Evolutionary conservation across 1,139 yeast genomes (phyloP), one percentile per base, ranked within the genome.

Genomic region (Yamadazyma mexicana): DNA sequence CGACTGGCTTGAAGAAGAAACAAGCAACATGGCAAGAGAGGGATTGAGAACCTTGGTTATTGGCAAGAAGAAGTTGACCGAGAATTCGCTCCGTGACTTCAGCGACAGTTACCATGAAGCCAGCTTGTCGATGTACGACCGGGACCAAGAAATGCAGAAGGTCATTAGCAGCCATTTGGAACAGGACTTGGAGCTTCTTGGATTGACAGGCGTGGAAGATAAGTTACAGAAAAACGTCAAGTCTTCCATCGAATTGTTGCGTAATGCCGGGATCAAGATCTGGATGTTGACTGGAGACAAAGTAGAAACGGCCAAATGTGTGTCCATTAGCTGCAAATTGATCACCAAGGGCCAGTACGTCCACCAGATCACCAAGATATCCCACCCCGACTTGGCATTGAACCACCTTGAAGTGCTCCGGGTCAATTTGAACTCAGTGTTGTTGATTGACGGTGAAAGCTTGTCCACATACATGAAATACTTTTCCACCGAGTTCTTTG

Each of bases 281-380:
- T 94, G 99, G 99, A 94, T 94, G 98, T 70, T 94, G 37, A 94
- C 99, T 0, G 99, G 99, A 48, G 99, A 94, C 59, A 94, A 94
- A 60, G 98, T 92, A 7, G 99, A 94, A 63, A 94, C 99, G 0
- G 98, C 98, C 1, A 79, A 88, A 46, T 92, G 98, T 73, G 97
- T 94, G 27, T 89, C 98, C 17, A 87, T 94, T 14, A 87, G 96
- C 59, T 94, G 98, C 17, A 83, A 91, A 55, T 77, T 94, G 41
- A 92, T 94, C 33, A 77, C 95, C 3, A 78, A 98, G 46, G 98
- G 98, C 5, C 98, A 92, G 61, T 86, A 83, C 54, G 89, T 94
- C 20, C 96, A 91, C 55, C 83, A 89, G 5, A 77, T 94, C 22
- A 85, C 95, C 9, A 85, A 81, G 49, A 59, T 84, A 28, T 59